Conservation (phyloP, 441 rosid species). For the Monsonia emarginata region DNA sequence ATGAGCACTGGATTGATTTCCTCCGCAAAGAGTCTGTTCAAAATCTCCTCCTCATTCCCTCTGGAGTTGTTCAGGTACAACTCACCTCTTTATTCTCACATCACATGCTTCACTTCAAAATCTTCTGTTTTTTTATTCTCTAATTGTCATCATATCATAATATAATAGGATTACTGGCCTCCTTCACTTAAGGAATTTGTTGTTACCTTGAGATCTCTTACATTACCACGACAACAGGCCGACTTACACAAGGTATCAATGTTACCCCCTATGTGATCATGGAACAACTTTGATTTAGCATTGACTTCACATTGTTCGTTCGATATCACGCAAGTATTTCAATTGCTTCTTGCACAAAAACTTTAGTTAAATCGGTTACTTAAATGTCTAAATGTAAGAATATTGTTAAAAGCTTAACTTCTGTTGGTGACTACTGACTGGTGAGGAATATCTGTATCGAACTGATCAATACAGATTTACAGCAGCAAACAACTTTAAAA, state of each 20-base stretch:
- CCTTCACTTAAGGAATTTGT: constrained; percentile 58
- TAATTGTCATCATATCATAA: no score
- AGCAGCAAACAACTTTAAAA: background rate
- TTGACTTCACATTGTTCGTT: background rate
- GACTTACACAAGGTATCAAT: constrained; percentile 38
- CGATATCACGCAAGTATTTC: background rate
- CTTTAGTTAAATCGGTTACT: background rate
- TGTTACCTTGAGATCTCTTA: constrained; percentile 46
- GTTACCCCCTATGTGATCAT: background rate
- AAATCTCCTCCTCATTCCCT: constrained; percentile 61
- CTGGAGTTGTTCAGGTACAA: constrained; percentile 51
- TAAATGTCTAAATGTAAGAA: background rate
- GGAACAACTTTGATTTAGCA: background rate
- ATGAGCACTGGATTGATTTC: constrained; percentile 69
- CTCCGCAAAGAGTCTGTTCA: constrained; percentile 45
- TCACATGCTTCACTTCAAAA: no score
- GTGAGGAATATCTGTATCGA: background rate
- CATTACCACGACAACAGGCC: constrained; percentile 50
- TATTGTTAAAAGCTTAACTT: background rate
- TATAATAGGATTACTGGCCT: constrained; percentile 70
- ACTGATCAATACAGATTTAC: background rate
- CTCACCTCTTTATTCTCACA: no score
- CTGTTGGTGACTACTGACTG: background rate
- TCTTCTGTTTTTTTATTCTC: no score
- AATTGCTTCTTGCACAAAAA: background rate